phyloP scores from a whole-genome alignment of 768 basidiomycete genomes.

The Tylopilus vinaceipallidus region DNA sequence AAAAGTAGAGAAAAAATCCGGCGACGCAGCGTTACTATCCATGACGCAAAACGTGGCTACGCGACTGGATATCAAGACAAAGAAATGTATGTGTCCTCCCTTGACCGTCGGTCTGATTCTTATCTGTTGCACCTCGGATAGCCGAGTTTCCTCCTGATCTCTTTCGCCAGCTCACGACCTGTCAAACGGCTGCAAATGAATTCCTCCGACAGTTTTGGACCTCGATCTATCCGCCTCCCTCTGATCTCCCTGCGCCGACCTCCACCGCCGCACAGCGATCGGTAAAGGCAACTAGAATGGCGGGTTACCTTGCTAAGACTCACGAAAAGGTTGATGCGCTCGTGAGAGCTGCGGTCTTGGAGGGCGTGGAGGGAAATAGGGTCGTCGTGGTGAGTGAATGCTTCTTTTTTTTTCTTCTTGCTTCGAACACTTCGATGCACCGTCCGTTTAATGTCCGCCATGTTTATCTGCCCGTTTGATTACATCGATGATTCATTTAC shows the following conservation, averaged over 20 bases:
- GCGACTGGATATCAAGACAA: constrained; percentile 62
- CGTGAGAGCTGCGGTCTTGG: constrained; percentile 56
- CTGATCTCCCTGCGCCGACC: constrained; percentile 51
- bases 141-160: constrained; percentile 79
- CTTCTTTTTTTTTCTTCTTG: constrained; percentile 8
- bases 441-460: background rate
- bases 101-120: background rate
- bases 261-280: constrained; percentile 67
- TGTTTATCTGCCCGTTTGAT: background rate
- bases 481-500: background rate
- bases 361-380: constrained; percentile 58
- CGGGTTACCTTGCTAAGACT: constrained; percentile 73
- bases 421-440: background rate
- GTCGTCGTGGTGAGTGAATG: constrained; percentile 60
- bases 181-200: constrained; percentile 92
- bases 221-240: constrained; percentile 72
- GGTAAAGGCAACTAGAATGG: constrained; percentile 85
- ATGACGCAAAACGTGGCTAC: constrained; percentile 84
- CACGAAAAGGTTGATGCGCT: constrained; percentile 80
- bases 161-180: constrained; percentile 81
- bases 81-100: constrained; percentile 51
- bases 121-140: constrained; percentile 26
- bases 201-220: constrained; percentile 97
- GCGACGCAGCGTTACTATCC: constrained; percentile 61
- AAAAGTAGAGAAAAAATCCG: constrained; percentile 64